A percentile compares a stretch with the other conserved stretches of the same genome.
These are phyloP conservation scores for Dillenia turbinata DNA, from an alignment of 164 flowering plant species.

Conservation along the genomic window DNA sequence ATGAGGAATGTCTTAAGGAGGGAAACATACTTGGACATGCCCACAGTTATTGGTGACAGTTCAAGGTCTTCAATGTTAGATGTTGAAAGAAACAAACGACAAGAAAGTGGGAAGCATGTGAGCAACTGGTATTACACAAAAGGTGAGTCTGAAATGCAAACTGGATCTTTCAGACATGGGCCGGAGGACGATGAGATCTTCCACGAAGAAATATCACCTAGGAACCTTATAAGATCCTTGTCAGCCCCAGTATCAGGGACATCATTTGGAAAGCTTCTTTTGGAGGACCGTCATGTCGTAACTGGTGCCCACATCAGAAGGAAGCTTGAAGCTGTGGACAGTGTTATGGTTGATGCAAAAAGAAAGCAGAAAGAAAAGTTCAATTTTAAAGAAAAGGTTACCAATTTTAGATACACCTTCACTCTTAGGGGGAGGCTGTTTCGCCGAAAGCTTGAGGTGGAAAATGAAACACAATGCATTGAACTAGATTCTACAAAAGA, in stretches of 20 bases:
- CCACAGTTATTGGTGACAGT: constrained; percentile 20
- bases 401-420: constrained; percentile 57
- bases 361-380: constrained; percentile 61
- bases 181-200: constrained; percentile 24
- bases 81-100: background rate
- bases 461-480: constrained; percentile 23
- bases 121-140: constrained; percentile 27
- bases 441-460: constrained; percentile 60
- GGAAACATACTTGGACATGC: constrained; percentile 27
- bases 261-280: constrained; percentile 90
- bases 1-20: constrained; percentile 55
- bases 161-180: constrained; percentile 66
- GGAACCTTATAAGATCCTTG: constrained; percentile 77
- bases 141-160: constrained; percentile 38
- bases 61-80: constrained; percentile 29
- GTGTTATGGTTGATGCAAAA: constrained; percentile 32
- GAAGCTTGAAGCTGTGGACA: constrained; percentile 68
- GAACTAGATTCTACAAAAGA: constrained; percentile 35
- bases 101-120: constrained; percentile 10
- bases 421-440: constrained; percentile 62
- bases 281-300: constrained; percentile 75
- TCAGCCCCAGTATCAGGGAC: constrained; percentile 94
- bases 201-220: constrained; percentile 56
- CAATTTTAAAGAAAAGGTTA: constrained; percentile 68
- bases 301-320: constrained; percentile 86